phyloP scores from a whole-genome alignment of 768 basidiomycete genomes.

The Kockovaella imperatae region DNA sequence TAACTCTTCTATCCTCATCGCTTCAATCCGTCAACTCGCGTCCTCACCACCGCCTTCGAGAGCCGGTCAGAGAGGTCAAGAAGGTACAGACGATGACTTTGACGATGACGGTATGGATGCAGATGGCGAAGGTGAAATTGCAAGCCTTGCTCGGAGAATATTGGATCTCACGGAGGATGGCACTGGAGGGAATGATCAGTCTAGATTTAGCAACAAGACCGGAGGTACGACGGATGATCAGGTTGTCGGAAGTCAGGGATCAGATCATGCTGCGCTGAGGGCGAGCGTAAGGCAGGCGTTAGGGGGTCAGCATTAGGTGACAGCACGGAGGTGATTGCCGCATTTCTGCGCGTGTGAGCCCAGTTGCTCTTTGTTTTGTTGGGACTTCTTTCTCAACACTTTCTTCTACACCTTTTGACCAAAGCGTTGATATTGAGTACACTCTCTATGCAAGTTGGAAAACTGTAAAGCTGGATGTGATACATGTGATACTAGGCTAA shows the following conservation, averaged over 20 bases:
- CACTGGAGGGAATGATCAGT: conserved; percentile 4
- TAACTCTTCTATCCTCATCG: conserved; percentile 66
- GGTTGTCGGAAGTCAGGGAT: neutral
- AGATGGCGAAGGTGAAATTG: conserved; percentile 83
- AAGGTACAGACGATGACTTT: conserved; percentile 60
- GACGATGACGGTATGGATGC: conserved; percentile 50
- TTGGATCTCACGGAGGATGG: conserved; percentile 69
- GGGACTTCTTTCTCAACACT: no score
- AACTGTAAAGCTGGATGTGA: no score
- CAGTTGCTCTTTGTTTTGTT: no score
- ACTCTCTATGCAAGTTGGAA: no score
- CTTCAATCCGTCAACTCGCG: conserved; percentile 78
- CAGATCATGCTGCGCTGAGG: conserved; percentile 16
- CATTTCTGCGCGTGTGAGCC: no score
- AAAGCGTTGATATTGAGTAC: no score
- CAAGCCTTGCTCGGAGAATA: conserved; percentile 72
- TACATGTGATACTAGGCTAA: no score
- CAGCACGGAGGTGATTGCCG: no score
- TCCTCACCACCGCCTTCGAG: conserved; percentile 42
- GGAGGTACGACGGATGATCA: neutral
- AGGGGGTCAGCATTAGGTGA: no score
- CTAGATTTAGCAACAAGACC: neutral
- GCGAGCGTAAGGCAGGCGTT: conserved; percentile 27
- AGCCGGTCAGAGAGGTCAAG: conserved; percentile 35
- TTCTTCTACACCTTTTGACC: no score